These are phyloP conservation scores for Colletotrichum navitas DNA, from an alignment of 2,329 filamentous ascomycete species.

Conservation along the genomic window DNA sequence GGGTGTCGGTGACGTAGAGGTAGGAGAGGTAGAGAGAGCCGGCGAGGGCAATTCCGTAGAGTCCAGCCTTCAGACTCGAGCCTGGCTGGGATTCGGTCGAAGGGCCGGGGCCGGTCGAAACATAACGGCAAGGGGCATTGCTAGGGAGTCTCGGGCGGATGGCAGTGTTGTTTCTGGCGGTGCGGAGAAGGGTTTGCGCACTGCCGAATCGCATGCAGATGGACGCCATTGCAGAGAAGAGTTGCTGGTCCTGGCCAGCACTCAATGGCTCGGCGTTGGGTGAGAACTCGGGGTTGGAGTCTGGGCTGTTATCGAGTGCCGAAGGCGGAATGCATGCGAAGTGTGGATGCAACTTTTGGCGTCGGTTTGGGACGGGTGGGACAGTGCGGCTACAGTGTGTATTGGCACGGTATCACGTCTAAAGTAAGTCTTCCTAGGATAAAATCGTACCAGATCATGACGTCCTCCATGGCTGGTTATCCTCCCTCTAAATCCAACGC, in stretches of 20 bases:
- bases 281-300: constrained; percentile 18
- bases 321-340: constrained; percentile 14
- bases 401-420: constrained; percentile 11
- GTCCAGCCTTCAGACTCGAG: constrained; percentile 52
- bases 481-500: constrained; percentile 25
- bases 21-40: constrained; percentile 64
- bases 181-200: constrained; percentile 45
- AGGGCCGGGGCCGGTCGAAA: constrained; percentile 46
- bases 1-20: constrained; percentile 80
- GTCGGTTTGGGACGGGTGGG: constrained; percentile 12
- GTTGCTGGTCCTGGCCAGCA: constrained; percentile 48
- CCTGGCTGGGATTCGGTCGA: constrained; percentile 47
- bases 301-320: constrained; percentile 23
- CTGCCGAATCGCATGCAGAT: constrained; percentile 47
- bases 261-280: constrained; percentile 49
- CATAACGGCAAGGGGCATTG: constrained; percentile 49
- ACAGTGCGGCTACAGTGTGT: constrained; percentile 9
- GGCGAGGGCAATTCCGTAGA: constrained; percentile 58
- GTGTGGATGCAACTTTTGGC: constrained; percentile 23
- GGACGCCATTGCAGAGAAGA: constrained; percentile 49
- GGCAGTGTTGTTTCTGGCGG: constrained; percentile 40
- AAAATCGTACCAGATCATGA: constrained; percentile 35
- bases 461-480: constrained; percentile 26
- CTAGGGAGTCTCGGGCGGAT: constrained; percentile 45
- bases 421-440: constrained; percentile 11